Percentiles rank a stretch among this genome's conserved stretches.
Conservation (phyloP, 75 land plant species). For the Pseudotsuga menziesii region DNA sequence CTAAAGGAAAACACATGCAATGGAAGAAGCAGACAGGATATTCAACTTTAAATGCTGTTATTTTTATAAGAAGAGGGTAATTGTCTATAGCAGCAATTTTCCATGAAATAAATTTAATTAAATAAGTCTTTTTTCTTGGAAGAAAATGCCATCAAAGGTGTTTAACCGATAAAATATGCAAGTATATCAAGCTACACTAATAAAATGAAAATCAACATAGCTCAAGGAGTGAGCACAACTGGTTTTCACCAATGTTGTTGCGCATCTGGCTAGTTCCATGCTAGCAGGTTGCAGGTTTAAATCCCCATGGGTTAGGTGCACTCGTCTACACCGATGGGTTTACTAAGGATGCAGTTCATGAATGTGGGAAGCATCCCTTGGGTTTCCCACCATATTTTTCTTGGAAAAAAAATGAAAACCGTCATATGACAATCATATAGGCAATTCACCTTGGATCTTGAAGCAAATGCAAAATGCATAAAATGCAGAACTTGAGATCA, state of each 20-base stretch:
- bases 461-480: not conserved
- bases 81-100: not conserved
- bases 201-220: too few species aligned
- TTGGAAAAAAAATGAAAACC: not conserved
- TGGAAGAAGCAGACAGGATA: not conserved
- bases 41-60: not conserved
- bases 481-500: not conserved
- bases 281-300: too few species aligned
- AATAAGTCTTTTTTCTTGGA: not conserved
- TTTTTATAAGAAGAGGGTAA: not conserved
- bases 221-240: too few species aligned
- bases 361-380: too few species aligned
- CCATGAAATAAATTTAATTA: not conserved
- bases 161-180: not conserved
- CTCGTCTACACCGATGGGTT: too few species aligned
- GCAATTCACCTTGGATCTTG: not conserved
- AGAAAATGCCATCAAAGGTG: too few species aligned
- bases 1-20: not conserved
- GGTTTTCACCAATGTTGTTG: too few species aligned
- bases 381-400: too few species aligned
- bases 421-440: not conserved
- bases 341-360: too few species aligned
- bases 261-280: too few species aligned
- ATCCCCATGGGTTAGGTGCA: too few species aligned
- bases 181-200: not conserved